Conservation (phyloP, 148 eudicot species). For the Rhododendron henanense region DNA sequence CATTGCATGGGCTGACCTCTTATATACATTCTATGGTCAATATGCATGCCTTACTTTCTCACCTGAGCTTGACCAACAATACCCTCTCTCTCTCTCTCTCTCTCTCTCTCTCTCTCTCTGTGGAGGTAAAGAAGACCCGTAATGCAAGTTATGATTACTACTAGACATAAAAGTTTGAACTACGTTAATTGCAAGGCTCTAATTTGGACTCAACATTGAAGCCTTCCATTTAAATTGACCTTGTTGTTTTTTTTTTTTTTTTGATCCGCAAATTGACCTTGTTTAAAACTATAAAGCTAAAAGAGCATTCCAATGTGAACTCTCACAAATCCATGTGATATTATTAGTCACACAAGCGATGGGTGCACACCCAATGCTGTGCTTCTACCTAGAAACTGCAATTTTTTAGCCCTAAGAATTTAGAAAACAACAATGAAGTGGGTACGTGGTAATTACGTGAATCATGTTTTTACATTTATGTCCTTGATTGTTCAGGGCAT, state of each 20-base stretch:
- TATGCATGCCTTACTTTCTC: constrained; percentile 1
- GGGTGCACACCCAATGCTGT: too few species aligned
- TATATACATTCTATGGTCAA: neutral
- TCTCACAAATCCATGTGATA: neutral
- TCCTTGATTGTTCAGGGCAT: too few species aligned
- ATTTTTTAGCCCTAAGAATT: too few species aligned
- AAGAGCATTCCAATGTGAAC: neutral
- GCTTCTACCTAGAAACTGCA: too few species aligned
- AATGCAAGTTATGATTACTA: neutral
- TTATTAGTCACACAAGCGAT: neutral
- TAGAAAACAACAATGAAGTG: too few species aligned
- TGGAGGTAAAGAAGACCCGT: neutral
- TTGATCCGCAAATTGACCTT: neutral
- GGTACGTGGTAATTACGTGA: too few species aligned
- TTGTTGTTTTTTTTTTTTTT: neutral
- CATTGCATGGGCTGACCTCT: neutral
- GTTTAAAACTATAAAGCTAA: neutral
- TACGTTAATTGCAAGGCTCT: neutral
- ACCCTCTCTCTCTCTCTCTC: neutral
- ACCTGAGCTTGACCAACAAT: neutral
- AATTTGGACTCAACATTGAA: neutral
- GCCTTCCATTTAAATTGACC: neutral
- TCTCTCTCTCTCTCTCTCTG: neutral
- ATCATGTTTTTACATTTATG: too few species aligned
- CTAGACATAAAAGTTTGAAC: neutral